Percentiles rank a stretch among this genome's conserved stretches.
Conservation (phyloP, 306 rosid species). For the Phaseolus lunatus region DNA sequence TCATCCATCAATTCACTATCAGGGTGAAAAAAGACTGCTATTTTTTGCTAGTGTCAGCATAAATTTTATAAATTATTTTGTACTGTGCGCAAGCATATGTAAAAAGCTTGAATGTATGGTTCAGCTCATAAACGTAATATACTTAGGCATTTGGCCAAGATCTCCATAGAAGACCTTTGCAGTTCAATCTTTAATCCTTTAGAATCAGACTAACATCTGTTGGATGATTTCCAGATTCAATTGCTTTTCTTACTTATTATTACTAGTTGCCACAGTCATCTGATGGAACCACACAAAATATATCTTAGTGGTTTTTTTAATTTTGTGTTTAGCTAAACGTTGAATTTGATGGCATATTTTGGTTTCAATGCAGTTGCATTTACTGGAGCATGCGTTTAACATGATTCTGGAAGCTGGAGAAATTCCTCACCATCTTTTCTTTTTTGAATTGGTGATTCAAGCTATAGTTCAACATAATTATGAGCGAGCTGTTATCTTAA, state of each 20-base stretch:
- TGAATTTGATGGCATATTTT: conserved; percentile 42
- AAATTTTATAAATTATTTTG: conserved; percentile 31
- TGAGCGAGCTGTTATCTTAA: conserved; percentile 66
- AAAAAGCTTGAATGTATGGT: conserved; percentile 2
- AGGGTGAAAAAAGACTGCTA: conserved; percentile 1
- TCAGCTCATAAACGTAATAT: conserved; percentile 15
- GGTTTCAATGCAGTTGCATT: conserved; percentile 70
- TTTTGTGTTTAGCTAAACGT: conserved; percentile 21
- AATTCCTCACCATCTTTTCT: conserved; percentile 65
- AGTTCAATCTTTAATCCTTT: conserved; percentile 12
- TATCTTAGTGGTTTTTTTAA: background rate
- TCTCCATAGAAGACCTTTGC: conserved; percentile 14
- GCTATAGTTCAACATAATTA: conserved; percentile 60
- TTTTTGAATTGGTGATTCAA: conserved; percentile 76
- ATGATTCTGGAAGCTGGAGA: conserved; percentile 77
- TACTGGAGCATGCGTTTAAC: conserved; percentile 92
- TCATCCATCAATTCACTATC: conserved; percentile 6
- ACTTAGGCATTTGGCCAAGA: conserved; percentile 12
- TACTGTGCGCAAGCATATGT: conserved; percentile 1
- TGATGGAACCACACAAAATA: conserved; percentile 20
- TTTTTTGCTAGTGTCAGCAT: background rate
- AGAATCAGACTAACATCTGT: conserved; percentile 7
- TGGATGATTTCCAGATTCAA: conserved; percentile 29
- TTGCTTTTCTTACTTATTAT: background rate
- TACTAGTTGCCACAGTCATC: conserved; percentile 18